phyloP scores from a whole-genome alignment of 306 rosid genomes.

The Chamaecrista fasciculata region DNA sequence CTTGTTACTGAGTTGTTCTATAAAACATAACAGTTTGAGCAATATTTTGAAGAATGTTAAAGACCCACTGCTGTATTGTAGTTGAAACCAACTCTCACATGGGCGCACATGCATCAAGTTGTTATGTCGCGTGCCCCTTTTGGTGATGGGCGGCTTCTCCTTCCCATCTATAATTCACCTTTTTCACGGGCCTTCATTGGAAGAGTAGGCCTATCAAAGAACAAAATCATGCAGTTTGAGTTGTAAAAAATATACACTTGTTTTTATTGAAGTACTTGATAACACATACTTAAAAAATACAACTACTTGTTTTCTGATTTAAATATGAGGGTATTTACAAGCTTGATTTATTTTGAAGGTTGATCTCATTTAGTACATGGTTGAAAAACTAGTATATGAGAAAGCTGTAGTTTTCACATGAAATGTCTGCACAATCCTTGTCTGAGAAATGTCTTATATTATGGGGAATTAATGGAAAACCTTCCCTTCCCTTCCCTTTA shows the following conservation, averaged over 20 bases:
- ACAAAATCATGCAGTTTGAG: no score
- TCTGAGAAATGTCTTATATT: not conserved
- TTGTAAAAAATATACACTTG: not conserved
- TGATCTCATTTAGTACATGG: not conserved
- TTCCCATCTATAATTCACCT: no score
- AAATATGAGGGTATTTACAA: not conserved
- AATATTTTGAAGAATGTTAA: not conserved
- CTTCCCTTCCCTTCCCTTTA: not conserved
- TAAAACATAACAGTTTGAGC: not conserved
- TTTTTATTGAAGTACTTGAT: not conserved
- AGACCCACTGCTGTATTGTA: no score
- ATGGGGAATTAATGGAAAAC: not conserved
- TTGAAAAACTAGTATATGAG: constrained; percentile 6
- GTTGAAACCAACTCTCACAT: no score
- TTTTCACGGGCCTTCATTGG: no score
- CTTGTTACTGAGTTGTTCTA: not conserved
- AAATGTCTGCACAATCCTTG: not conserved
- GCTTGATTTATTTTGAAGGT: constrained; percentile 3
- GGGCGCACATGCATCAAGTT: no score
- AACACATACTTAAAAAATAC: not conserved
- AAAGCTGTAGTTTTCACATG: not conserved
- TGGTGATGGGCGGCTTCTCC: no score
- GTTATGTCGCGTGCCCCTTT: no score
- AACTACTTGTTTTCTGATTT: not conserved
- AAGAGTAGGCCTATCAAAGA: no score